Conservation (phyloP, 176 grass and related monocot species). For the Otatea glauca region DNA sequence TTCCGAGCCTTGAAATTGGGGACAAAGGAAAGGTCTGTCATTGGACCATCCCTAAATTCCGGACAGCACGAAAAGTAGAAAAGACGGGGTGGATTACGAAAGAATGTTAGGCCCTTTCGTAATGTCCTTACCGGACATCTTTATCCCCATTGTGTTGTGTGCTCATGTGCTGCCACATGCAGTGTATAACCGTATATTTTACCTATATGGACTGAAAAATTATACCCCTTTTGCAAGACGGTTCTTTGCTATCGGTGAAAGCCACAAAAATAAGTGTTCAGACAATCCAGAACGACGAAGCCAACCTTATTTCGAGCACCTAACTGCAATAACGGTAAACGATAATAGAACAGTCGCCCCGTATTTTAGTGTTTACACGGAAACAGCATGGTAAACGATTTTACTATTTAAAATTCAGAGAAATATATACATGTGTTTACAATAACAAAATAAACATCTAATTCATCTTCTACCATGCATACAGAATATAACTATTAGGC, state of each 20-base stretch:
- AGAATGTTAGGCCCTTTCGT: slow-evolving; percentile 57
- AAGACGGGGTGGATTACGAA: slow-evolving; percentile 41
- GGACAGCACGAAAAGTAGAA: slow-evolving; percentile 49
- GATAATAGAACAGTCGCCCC: no score
- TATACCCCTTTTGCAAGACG: slow-evolving; percentile 3
- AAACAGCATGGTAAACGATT: no score
- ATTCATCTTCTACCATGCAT: no score
- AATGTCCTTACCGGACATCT: slow-evolving; percentile 40
- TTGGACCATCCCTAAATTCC: slow-evolving; percentile 51
- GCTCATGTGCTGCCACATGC: slow-evolving; percentile 28
- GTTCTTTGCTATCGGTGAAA: slow-evolving; percentile 31
- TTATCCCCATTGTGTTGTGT: slow-evolving; percentile 1
- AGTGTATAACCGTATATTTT: slow-evolving; percentile 21
- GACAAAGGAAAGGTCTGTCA: slow-evolving; percentile 52
- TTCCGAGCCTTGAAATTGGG: slow-evolving; percentile 39
- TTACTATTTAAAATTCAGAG: no score
- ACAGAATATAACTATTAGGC: no score
- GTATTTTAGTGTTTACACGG: no score
- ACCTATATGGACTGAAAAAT: slow-evolving; percentile 15
- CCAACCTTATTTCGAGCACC: background rate
- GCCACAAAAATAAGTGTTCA: slow-evolving; percentile 12
- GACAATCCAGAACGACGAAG: slow-evolving; percentile 7
- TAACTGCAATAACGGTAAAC: background rate
- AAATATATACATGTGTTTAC: no score
- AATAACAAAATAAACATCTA: no score